Base-by-base conservation (phyloP, 768 basidiomycete genomes). In the Tulasnella sp. region DNA sequence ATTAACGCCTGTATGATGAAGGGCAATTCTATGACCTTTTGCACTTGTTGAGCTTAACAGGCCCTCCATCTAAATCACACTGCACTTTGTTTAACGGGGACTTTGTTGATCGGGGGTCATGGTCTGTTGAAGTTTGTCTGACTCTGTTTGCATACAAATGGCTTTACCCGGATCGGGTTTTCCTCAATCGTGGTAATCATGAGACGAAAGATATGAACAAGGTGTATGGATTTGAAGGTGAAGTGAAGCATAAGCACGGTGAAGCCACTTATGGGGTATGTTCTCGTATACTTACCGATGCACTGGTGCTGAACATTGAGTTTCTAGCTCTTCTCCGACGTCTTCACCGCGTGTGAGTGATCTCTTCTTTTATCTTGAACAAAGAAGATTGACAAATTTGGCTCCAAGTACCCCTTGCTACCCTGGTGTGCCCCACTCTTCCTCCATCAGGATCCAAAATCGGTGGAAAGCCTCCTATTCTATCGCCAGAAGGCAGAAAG, bases 121-220 rank as follows among this genome's bases (percentile, higher is more conserved):
- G 88, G 87, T 87, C 84, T 9, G 80, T 88, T 51, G 90, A 91
- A 65, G 87, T 98, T 53, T 90, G 92, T 53, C 68, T 98, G 55
- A 80, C 85, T 13, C 82, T 92, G 4, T 88, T 99, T 61, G 87
- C 92, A 9, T 95, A 83, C 67, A 99, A 99, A 72, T 98, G 92
- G 92, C 68, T 96, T 50, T 90, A 87, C 66, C 93, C 93, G 3
- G 77, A 77, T 52, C 77, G 71, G 53, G 87, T 96, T 73, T 93
- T 76, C 65, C 77, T 99, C 63, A 98, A 99, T 64, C 78, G 93
- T 57, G 93, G 93, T 15, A 98, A 96, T 67, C 93, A 98, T 61
- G 90, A 93, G 67, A 81, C 89, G 54, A 86, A 87, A 64, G 91
- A 96, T 40, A 98, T 99, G 95, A 99, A 99, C 66, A 70, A 71